These are phyloP conservation scores for Leucocoprinus birnbaumii DNA, from an alignment of 768 basidiomycete genomes.

Conservation along the genomic window DNA sequence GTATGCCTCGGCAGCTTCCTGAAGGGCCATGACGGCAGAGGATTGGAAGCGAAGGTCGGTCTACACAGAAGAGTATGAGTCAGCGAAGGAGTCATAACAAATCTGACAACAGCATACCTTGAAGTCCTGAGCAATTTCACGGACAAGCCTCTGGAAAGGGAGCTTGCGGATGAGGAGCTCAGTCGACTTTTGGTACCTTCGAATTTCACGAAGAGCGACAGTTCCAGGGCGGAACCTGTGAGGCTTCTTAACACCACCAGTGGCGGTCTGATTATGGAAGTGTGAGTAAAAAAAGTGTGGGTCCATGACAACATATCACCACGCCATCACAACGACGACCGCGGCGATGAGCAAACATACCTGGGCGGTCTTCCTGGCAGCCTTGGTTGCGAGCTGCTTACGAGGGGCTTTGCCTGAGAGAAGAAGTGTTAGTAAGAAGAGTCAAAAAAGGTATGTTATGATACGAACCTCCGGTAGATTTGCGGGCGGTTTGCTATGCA, in stretches of 20 bases:
- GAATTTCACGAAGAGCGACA: slow-evolving; percentile 98
- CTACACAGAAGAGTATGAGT: slow-evolving; percentile 30
- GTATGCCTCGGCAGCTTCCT: slow-evolving; percentile 91
- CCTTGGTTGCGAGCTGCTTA: slow-evolving; percentile 96
- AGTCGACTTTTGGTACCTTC: slow-evolving; percentile 98
- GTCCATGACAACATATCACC: slow-evolving; percentile 14
- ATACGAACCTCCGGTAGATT: slow-evolving; percentile 91
- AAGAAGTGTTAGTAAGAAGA: slow-evolving; percentile 10
- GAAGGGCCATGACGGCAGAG: slow-evolving; percentile 90
- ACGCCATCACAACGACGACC: slow-evolving; percentile 20
- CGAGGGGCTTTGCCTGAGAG: slow-evolving; percentile 78
- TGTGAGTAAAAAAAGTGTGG: slow-evolving; percentile 4
- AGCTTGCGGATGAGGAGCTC: slow-evolving; percentile 99
- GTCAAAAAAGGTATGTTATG: slow-evolving; percentile 21
- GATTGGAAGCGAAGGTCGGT: slow-evolving; percentile 95
- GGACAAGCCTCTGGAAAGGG: slow-evolving; percentile 97
- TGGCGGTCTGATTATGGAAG: slow-evolving; percentile 50
- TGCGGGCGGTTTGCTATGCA: slow-evolving; percentile 93
- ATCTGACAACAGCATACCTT: slow-evolving; percentile 50
- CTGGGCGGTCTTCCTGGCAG: slow-evolving; percentile 84
- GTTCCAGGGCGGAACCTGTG: slow-evolving; percentile 97
- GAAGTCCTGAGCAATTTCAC: slow-evolving; percentile 96
- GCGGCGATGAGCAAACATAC: slow-evolving; percentile 35
- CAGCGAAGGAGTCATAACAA: slow-evolving; percentile 1
- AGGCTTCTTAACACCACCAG: slow-evolving; percentile 99